Evolutionary conservation across 2,329 filamentous ascomycete genomes (phyloP), one percentile per base, ranked within the genome.

Genomic region (Lachnellula suecica): DNA sequence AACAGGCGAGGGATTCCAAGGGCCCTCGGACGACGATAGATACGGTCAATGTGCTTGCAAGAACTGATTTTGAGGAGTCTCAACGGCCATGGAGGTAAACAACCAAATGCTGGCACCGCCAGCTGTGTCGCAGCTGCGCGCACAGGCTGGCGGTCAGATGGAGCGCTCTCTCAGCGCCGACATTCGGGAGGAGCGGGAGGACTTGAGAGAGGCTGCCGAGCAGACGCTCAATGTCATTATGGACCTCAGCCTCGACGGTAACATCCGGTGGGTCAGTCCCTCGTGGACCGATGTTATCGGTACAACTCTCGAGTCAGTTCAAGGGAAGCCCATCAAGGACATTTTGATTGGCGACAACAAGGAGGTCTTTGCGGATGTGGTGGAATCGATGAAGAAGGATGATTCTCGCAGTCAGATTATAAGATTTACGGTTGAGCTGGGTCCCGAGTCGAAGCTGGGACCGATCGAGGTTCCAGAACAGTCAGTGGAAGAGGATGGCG

Each of bases 211-310:
- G 74, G 94, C 93, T 37, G 94, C 93, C 46, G 93, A 97, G 73
- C 91, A 97, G 74, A 97, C 92, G 20, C 79, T 96, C 68, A 99
- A 97, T 71, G 89, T 96, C 59, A 96, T 99, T 69, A 81, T 99
- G 68, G 93, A 99, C 73, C 79, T 99, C 59, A 91, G 91, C 66
- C 81, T 97, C 51, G 89, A 97, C 67, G 91, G 91, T 59, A 88
- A 84, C 56, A 88, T 99, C 65, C 88, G 91, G 72, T 99, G 94
- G 90, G 92, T 96, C 63, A 97, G 93, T 69, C 90, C 92, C 11
- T 97, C 93, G 15, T 99, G 94, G 94, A 83, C 84, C 55, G 91
- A 97, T 64, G 88, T 99, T 45, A 87, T 97, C 55, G 94, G 94
- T 53, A 93, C 89, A 4, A 74, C 82, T 41, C 80, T 86, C 35